These are phyloP conservation scores for Parsonsia alboflavescens DNA, from an alignment of 257 asterid species.

Conservation along the genomic window DNA sequence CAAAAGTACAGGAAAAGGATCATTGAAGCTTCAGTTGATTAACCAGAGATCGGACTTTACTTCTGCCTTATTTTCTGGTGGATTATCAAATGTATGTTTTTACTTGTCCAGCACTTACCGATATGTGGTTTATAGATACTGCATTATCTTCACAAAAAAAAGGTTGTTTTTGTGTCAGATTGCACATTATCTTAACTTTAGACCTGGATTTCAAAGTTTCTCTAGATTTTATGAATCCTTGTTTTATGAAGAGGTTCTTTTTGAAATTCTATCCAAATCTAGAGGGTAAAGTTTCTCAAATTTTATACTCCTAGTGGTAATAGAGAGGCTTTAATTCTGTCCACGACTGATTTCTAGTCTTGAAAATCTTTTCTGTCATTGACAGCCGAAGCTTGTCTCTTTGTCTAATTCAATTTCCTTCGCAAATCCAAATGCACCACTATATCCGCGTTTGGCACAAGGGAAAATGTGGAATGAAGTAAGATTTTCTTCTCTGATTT, in stretches of 20 bases:
- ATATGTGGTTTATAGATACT: not conserved
- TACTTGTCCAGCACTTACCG: not conserved
- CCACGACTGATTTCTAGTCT: not conserved
- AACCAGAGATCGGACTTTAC: slow-evolving; percentile 79
- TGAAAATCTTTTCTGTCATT: not conserved
- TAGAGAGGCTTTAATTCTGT: not conserved
- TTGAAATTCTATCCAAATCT: not conserved
- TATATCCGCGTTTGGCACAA: slow-evolving; percentile 85
- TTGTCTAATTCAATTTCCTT: slow-evolving; percentile 55
- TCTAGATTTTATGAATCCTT: not conserved
- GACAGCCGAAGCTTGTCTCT: slow-evolving; percentile 77
- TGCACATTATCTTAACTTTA: no score
- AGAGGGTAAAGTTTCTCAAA: no score
- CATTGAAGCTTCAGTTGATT: slow-evolving; percentile 65
- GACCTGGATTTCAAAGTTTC: no score
- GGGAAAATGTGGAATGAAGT: slow-evolving; percentile 85
- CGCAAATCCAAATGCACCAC: slow-evolving; percentile 72
- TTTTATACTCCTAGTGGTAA: no score
- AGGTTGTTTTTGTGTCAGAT: no score
- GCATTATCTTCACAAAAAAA: no score
- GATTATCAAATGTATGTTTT: slow-evolving; percentile 44
- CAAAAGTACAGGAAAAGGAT: slow-evolving; percentile 54
- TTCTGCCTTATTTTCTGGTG: slow-evolving; percentile 73
- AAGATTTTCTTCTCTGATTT: slow-evolving; percentile 20
- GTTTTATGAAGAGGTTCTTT: not conserved